Conservation (phyloP, 2,329 filamentous ascomycete genomes). For the Fulvia fulva region DNA sequence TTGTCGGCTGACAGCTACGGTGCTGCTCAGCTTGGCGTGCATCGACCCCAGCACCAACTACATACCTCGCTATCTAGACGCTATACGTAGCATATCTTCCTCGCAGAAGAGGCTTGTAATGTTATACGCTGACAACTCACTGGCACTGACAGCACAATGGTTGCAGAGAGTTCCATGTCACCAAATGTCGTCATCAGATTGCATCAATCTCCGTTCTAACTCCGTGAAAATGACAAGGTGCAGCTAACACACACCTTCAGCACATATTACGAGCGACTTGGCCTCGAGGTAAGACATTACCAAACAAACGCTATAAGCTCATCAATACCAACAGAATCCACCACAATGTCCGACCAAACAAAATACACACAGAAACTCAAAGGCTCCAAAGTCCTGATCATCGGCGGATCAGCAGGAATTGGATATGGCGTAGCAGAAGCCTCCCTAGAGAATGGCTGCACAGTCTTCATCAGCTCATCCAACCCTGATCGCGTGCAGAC, state of each 20-base stretch:
- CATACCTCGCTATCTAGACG: background rate
- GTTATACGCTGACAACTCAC: background rate
- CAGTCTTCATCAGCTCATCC: slow-evolving; percentile 60
- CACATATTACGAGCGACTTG: background rate
- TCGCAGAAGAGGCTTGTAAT: background rate
- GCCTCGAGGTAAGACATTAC: background rate
- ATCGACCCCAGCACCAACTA: background rate
- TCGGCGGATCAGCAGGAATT: slow-evolving; percentile 61
- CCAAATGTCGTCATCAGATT: background rate
- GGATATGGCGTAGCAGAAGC: slow-evolving; percentile 59
- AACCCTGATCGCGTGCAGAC: slow-evolving; percentile 46
- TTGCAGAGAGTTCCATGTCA: background rate
- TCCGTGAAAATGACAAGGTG: background rate
- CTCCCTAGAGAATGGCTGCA: slow-evolving; percentile 51
- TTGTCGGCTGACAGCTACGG: background rate
- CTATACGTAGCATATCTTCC: background rate
- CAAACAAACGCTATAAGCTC: too few species aligned
- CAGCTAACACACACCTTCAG: too few species aligned
- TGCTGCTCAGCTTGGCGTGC: background rate
- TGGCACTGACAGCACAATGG: background rate
- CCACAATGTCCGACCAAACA: slow-evolving; percentile 38
- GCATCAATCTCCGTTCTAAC: background rate
- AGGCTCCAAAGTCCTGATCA: slow-evolving; percentile 51
- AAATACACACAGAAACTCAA: slow-evolving; percentile 49
- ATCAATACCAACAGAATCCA: too few species aligned